Evolutionary conservation across 257 asterid species (phyloP).

Genomic region (Fraxinus americana): DNA sequence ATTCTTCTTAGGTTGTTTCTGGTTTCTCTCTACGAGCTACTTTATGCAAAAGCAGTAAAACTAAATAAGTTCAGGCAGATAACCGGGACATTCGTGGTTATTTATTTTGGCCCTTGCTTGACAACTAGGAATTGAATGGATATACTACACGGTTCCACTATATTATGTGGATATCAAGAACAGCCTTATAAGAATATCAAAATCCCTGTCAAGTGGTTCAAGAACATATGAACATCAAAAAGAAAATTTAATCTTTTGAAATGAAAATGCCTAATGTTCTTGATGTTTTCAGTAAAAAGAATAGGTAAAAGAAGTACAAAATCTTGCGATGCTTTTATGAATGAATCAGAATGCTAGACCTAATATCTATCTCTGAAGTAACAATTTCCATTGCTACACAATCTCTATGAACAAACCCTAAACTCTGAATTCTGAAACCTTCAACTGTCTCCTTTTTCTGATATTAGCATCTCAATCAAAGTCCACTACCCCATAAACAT

Average conservation of each 20-base stretch:
- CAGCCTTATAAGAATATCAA: slow-evolving; percentile 78
- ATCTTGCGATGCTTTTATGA: not conserved
- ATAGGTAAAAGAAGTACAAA: not conserved
- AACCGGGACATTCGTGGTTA: too few relatives aligned
- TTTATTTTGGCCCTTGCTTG: too few relatives aligned
- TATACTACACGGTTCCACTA: slow-evolving; percentile 70
- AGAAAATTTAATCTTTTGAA: not conserved
- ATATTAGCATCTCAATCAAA: not conserved
- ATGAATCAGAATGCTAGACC: not conserved
- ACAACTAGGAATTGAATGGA: slow-evolving; percentile 28
- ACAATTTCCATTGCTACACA: not conserved
- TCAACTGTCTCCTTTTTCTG: not conserved
- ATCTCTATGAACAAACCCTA: not conserved
- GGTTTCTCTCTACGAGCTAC: too few relatives aligned
- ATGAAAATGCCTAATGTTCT: not conserved
- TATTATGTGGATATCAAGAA: slow-evolving; percentile 80
- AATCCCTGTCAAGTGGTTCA: slow-evolving; percentile 79
- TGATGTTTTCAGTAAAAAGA: not conserved
- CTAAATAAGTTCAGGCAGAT: too few relatives aligned
- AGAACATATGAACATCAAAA: not conserved
- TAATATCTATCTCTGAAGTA: not conserved
- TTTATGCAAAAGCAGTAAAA: too few relatives aligned
- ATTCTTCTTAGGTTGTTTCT: too few relatives aligned
- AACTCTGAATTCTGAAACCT: not conserved
- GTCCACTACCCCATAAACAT: not conserved